These are phyloP conservation scores for Phyllosticta citriasiana DNA, from an alignment of 2,329 filamentous ascomycete genomes.

Conservation along the genomic window DNA sequence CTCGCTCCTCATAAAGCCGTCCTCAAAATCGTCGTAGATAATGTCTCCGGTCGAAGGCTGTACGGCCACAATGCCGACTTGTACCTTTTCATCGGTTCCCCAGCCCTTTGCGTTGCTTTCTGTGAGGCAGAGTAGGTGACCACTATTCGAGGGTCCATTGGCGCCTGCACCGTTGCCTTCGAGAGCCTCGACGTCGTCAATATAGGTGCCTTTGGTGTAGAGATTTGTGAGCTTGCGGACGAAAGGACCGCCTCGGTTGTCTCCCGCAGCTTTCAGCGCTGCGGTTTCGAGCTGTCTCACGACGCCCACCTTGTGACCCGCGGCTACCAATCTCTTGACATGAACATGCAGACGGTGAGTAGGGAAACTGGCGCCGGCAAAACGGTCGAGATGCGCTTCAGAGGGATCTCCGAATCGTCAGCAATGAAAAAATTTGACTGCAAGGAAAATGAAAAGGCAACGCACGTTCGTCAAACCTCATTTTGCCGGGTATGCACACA, in stretches of 20 bases:
- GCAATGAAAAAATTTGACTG: background rate
- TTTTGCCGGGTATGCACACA: constrained; percentile 92
- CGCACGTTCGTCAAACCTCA: constrained; percentile 76
- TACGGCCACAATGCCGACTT: constrained; percentile 84
- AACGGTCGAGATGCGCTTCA: constrained; percentile 82
- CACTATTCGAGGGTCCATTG: constrained; percentile 38
- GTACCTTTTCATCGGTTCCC: constrained; percentile 86
- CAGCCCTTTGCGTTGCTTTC: constrained; percentile 69
- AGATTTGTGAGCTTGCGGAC: constrained; percentile 87
- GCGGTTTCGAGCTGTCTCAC: constrained; percentile 93
- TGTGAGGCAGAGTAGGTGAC: constrained; percentile 89
- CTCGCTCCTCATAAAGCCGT: constrained; percentile 94
- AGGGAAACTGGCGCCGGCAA: constrained; percentile 92
- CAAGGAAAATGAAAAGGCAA: constrained; percentile 16
- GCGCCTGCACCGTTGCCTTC: constrained; percentile 47
- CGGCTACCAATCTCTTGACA: constrained; percentile 81
- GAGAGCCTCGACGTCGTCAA: constrained; percentile 82
- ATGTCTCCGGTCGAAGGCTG: constrained; percentile 94
- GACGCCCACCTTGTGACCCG: constrained; percentile 92
- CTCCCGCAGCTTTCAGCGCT: constrained; percentile 86
- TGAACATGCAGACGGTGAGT: constrained; percentile 87
- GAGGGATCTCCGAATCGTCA: constrained; percentile 53
- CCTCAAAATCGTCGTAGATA: constrained; percentile 90
- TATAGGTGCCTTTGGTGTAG: constrained; percentile 96
- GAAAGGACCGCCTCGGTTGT: constrained; percentile 89